A percentile compares a stretch with the other conserved stretches of the same genome.
These are phyloP conservation scores for Kalanchoe fedtschenkoi DNA, from an alignment of 164 flowering plant species.

Conservation along the genomic window DNA sequence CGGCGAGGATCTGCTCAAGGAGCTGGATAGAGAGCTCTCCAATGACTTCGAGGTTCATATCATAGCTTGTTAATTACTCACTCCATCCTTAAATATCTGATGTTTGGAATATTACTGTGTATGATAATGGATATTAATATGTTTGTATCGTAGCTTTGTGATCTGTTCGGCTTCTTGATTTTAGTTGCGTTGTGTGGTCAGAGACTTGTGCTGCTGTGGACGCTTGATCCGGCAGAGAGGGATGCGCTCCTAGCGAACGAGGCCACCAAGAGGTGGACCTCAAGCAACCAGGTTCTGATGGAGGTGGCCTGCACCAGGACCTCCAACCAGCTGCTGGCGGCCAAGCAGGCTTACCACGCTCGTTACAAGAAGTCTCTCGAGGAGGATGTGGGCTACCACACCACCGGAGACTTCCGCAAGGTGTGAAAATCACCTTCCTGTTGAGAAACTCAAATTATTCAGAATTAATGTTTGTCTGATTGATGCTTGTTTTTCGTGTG, in stretches of 20 bases:
- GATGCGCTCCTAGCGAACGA: slow-evolving; percentile 62
- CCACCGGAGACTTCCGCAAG: slow-evolving; percentile 62
- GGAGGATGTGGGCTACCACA: slow-evolving; percentile 75
- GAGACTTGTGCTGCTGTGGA: slow-evolving; percentile 53
- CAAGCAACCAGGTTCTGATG: slow-evolving; percentile 41
- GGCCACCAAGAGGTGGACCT: slow-evolving; percentile 41
- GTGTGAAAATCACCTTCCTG: slow-evolving; percentile 17
- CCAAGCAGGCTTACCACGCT: slow-evolving; percentile 58
- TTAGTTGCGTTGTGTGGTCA: background rate
- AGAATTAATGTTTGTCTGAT: background rate
- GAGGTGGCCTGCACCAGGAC: slow-evolving; percentile 72
- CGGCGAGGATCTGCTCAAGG: slow-evolving; percentile 62
- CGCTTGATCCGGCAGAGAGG: slow-evolving; percentile 58
- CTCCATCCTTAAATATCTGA: too few species aligned
- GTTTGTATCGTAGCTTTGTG: too few species aligned
- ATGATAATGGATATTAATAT: too few species aligned
- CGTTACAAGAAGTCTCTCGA: slow-evolving; percentile 64
- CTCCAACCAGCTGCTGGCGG: slow-evolving; percentile 38
- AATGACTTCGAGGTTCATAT: slow-evolving; percentile 56
- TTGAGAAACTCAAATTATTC: too few species aligned
- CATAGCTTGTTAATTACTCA: background rate
- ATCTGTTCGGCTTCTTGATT: background rate
- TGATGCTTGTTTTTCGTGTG: background rate
- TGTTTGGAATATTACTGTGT: too few species aligned
- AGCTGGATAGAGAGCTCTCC: slow-evolving; percentile 57